Conservation (phyloP, 2,329 filamentous ascomycete genomes). For the Fusarium irregulare region DNA sequence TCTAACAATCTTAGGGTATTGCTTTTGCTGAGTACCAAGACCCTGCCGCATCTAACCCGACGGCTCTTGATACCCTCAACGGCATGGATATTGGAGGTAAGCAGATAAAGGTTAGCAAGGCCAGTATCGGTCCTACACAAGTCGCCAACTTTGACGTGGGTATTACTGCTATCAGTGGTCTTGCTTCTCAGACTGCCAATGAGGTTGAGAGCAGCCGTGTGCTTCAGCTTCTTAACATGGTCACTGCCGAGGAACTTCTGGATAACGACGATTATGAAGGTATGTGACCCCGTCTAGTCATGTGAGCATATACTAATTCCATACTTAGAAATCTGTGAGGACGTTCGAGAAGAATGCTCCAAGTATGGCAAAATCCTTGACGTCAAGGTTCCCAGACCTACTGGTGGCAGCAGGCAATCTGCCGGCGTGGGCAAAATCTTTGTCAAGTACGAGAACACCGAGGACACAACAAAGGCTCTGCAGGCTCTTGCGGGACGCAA, state of each 20-base stretch:
- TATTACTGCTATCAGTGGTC: conserved; percentile 97
- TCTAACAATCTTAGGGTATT: conserved; percentile 74
- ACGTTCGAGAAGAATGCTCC: conserved; percentile 90
- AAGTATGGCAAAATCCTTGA: conserved; percentile 89
- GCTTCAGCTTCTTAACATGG: conserved; percentile 96
- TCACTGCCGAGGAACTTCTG: conserved; percentile 93
- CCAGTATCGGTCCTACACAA: conserved; percentile 94
- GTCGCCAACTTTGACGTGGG: conserved; percentile 92
- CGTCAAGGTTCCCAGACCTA: conserved; percentile 93
- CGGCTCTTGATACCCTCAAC: conserved; percentile 90
- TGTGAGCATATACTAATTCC: conserved; percentile 49
- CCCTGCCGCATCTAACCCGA: conserved; percentile 74
- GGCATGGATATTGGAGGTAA: conserved; percentile 93
- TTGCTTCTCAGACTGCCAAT: conserved; percentile 86
- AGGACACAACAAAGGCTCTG: conserved; percentile 85
- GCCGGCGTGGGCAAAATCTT: conserved; percentile 97
- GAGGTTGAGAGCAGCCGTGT: conserved; percentile 86
- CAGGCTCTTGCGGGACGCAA: conserved; percentile 93
- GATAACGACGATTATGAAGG: conserved; percentile 96
- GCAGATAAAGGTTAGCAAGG: conserved; percentile 85
- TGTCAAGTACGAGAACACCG: conserved; percentile 86
- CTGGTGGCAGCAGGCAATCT: conserved; percentile 82
- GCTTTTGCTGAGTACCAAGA: conserved; percentile 97
- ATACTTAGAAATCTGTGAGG: conserved; percentile 88
- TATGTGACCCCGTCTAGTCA: conserved; percentile 54